Evolutionary conservation across 306 rosid species (phyloP).

Genomic region (Dalbergia oliveri): DNA sequence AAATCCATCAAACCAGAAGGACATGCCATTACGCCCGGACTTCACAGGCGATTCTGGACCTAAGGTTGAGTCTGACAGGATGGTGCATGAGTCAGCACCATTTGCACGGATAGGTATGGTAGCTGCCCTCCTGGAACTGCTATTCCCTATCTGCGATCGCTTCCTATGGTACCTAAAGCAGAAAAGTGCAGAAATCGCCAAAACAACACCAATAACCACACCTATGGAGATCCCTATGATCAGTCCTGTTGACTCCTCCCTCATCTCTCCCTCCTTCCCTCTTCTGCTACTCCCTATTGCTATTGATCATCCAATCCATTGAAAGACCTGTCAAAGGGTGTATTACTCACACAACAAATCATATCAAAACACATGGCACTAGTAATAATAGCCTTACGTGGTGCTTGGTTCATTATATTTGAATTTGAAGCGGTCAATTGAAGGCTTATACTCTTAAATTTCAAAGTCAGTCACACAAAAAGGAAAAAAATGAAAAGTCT

Average conservation of each 20-base stretch:
- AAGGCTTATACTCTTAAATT: slow-evolving; percentile 43
- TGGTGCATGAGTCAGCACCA: slow-evolving; percentile 83
- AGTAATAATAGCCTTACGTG: slow-evolving; percentile 13
- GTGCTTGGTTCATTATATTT: slow-evolving; percentile 20
- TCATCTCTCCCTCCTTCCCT: slow-evolving; percentile 63
- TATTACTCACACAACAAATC: slow-evolving; percentile 26
- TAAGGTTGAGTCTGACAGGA: slow-evolving; percentile 86
- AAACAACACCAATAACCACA: slow-evolving; percentile 85
- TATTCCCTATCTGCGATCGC: slow-evolving; percentile 92
- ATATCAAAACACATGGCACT: slow-evolving; percentile 23
- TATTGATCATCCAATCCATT: slow-evolving; percentile 64
- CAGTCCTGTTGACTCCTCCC: slow-evolving; percentile 83
- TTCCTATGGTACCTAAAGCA: slow-evolving; percentile 85
- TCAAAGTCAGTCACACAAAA: slow-evolving; percentile 44
- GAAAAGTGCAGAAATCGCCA: slow-evolving; percentile 83
- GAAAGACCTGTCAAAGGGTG: slow-evolving; percentile 56
- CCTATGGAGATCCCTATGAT: slow-evolving; percentile 94
- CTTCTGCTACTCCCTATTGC: slow-evolving; percentile 52
- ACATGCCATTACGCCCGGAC: slow-evolving; percentile 65
- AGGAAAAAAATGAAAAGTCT: slow-evolving; percentile 31
- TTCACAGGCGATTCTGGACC: slow-evolving; percentile 97
- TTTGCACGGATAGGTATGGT: slow-evolving; percentile 86
- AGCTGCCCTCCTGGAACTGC: slow-evolving; percentile 92
- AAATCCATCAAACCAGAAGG: slow-evolving; percentile 89
- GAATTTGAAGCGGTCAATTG: slow-evolving; percentile 53